Percentiles rank a stretch among this genome's conserved stretches.
phyloP scores from a whole-genome alignment of 352 stramenopile species.

The Pythium myriotylum region DNA sequence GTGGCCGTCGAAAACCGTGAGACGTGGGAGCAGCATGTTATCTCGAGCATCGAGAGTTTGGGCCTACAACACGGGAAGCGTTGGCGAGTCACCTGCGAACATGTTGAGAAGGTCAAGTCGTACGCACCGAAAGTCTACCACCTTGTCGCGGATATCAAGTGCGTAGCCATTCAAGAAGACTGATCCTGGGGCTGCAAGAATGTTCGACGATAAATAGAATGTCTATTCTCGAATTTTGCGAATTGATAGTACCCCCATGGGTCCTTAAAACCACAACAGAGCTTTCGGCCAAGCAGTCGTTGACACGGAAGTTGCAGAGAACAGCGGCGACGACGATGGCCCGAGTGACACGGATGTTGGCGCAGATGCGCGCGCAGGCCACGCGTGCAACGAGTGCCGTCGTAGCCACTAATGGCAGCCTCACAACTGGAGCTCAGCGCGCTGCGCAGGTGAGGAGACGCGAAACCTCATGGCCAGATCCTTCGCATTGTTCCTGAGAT shows the following conservation, averaged over 20 bases:
- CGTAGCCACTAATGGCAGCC: neutral
- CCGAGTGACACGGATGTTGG: constrained; percentile 5
- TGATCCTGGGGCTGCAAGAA: neutral
- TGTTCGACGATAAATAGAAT: too few relatives aligned
- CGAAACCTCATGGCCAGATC: neutral
- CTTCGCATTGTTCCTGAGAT: too few relatives aligned
- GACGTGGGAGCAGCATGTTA: constrained; percentile 71
- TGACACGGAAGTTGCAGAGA: constrained; percentile 6
- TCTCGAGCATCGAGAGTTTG: constrained; percentile 52
- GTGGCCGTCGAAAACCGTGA: constrained; percentile 85
- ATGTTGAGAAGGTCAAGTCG: constrained; percentile 92
- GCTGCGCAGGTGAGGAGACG: neutral
- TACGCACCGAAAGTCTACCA: constrained; percentile 92
- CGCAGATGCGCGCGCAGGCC: constrained; percentile 5
- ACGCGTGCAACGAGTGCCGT: neutral
- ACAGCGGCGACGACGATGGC: constrained; percentile 13
- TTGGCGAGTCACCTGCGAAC: constrained; percentile 80
- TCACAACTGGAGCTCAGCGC: neutral
- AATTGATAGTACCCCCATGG: constrained; percentile 2
- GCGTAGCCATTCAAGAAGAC: constrained; percentile 24
- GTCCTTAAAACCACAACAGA: neutral
- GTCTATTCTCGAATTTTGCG: constrained; percentile 4
- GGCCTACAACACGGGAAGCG: constrained; percentile 46
- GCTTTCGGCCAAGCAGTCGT: neutral
- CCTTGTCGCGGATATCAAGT: constrained; percentile 75